Conservation (phyloP, 2,329 filamentous ascomycete genomes). For the Fonsecaea pedrosoi region DNA sequence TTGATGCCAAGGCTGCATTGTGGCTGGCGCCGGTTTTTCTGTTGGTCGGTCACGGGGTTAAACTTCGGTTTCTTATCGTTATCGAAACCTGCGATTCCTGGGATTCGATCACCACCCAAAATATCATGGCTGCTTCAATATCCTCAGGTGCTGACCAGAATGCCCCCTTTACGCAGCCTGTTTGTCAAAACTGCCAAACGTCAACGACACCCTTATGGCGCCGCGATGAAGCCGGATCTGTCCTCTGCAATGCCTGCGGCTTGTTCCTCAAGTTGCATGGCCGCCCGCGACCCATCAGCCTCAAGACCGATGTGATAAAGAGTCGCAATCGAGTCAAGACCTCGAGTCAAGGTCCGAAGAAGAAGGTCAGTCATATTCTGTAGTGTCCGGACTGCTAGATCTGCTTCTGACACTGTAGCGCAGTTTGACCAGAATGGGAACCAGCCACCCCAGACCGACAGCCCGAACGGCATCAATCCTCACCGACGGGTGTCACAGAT, state of each 20-base stretch:
- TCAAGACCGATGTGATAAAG: conserved; percentile 99
- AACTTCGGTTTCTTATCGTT: conserved; percentile 54
- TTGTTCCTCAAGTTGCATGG: conserved; percentile 97
- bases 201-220: conserved; percentile 97
- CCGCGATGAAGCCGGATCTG: conserved; percentile 91
- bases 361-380: conserved; percentile 69
- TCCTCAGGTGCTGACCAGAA: conserved; percentile 52
- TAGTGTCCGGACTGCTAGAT: neutral
- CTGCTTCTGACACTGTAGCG: conserved; percentile 17
- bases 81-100: conserved; percentile 33
- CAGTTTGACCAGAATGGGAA: conserved; percentile 66
- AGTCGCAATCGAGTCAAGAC: conserved; percentile 98
- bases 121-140: conserved; percentile 53
- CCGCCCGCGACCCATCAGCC: conserved; percentile 86
- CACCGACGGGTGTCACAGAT: conserved; percentile 74
- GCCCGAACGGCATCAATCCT: conserved; percentile 61
- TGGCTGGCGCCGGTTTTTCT: neutral
- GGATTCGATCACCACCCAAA: conserved; percentile 41
- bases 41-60: conserved; percentile 3
- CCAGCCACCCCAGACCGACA: conserved; percentile 62
- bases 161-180: conserved; percentile 77
- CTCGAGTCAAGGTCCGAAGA: conserved; percentile 75
- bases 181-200: conserved; percentile 94
- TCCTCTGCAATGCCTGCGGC: conserved; percentile 98
- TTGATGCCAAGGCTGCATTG: neutral